These are phyloP conservation scores for Notholithocarpus densiflorus DNA, from an alignment of 306 rosid genomes.

Conservation along the genomic window DNA sequence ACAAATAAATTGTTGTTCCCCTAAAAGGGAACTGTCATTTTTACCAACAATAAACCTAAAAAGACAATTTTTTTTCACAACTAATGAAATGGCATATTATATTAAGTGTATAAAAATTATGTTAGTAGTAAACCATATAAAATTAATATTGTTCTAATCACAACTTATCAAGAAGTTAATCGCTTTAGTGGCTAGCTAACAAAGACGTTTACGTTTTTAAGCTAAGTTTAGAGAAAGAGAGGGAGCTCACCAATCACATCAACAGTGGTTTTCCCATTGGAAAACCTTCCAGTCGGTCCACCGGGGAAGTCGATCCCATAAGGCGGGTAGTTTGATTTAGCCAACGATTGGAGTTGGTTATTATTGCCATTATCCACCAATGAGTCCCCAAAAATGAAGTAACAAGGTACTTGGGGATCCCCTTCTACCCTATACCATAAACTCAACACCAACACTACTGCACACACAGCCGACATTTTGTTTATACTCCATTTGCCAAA, in stretches of 20 bases:
- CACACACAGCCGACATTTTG: slow-evolving; percentile 10
- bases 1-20: too few relatives aligned
- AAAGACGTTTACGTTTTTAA: too few relatives aligned
- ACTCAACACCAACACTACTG: slow-evolving; percentile 27
- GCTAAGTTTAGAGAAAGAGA: neutral
- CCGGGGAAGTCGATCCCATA: slow-evolving; percentile 71
- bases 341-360: slow-evolving; percentile 67
- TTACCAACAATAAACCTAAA: too few relatives aligned
- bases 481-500: slow-evolving; percentile 6
- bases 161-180: too few relatives aligned
- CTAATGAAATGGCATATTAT: too few relatives aligned
- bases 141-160: too few relatives aligned
- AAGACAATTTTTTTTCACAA: too few relatives aligned
- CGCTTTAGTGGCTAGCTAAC: too few relatives aligned
- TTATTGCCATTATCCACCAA: slow-evolving; percentile 89
- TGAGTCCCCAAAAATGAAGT: slow-evolving; percentile 92
- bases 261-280: slow-evolving; percentile 75
- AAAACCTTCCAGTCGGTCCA: slow-evolving; percentile 88
- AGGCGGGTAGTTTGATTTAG: slow-evolving; percentile 74
- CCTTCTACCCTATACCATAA: slow-evolving; percentile 30
- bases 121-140: too few relatives aligned
- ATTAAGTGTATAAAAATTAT: too few relatives aligned
- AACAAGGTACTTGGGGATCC: slow-evolving; percentile 78
- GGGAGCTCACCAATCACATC: slow-evolving; percentile 70
- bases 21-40: too few relatives aligned